Conservation (phyloP, 2,329 filamentous ascomycete genomes). For the Xylaria sp. region DNA sequence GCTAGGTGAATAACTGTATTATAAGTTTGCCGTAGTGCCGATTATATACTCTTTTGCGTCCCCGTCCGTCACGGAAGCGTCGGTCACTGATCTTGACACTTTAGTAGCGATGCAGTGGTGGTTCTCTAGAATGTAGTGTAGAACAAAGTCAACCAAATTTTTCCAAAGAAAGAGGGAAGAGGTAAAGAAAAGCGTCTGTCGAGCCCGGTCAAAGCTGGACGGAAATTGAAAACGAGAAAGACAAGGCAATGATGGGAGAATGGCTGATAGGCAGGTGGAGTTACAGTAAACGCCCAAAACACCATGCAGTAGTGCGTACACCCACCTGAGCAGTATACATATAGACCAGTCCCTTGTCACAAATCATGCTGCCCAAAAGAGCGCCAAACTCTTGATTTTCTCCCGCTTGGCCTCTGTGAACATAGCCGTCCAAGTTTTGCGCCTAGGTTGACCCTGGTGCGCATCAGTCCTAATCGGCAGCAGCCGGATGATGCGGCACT, state of each 20-base stretch:
- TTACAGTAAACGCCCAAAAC: too few species aligned
- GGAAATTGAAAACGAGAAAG: slow-evolving; percentile 15
- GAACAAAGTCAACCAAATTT: neutral
- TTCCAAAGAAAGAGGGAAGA: slow-evolving; percentile 13
- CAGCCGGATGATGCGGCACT: slow-evolving; percentile 32
- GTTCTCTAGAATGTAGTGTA: neutral
- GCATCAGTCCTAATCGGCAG: slow-evolving; percentile 28
- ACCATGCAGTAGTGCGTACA: too few species aligned
- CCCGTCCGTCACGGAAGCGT: slow-evolving; percentile 23
- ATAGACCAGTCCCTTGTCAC: neutral
- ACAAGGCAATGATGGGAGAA: slow-evolving; percentile 8
- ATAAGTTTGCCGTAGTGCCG: neutral
- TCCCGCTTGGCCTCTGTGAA: slow-evolving; percentile 10
- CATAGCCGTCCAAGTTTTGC: neutral
- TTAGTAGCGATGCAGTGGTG: neutral
- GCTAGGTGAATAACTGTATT: slow-evolving; percentile 3
- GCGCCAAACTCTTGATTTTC: slow-evolving; percentile 23
- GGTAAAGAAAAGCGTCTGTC: slow-evolving; percentile 13
- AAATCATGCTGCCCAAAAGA: neutral
- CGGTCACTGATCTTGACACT: slow-evolving; percentile 15
- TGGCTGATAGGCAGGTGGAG: neutral
- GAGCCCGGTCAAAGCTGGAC: neutral
- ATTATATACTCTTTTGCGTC: slow-evolving; percentile 11
- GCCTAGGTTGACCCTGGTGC: slow-evolving; percentile 24
- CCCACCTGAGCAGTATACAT: neutral